Evolutionary conservation across 2,329 filamentous ascomycete species (phyloP), one percentile per base, ranked within the genome.

Genomic region (Xylaria sp.): DNA sequence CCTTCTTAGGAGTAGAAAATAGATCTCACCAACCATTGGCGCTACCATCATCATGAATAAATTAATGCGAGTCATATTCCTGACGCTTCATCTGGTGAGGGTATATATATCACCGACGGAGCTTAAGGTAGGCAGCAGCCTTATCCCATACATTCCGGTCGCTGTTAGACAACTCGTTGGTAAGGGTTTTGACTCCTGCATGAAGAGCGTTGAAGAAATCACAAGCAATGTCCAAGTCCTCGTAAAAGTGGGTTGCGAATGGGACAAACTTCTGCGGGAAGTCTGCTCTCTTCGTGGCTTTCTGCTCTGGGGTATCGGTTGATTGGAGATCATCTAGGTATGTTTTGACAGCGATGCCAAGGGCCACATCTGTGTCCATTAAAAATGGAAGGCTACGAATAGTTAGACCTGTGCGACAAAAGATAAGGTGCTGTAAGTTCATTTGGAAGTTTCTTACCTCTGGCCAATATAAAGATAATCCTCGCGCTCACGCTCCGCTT

Each of bases 341-440:
- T 9, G 91, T 93, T 80, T 94, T 93, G 50, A 94, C 89, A 0
- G 92, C 92, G 70, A 96, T 92, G 34, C 91, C 92, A 41, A 96
- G 86, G 13, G 89, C 91, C 57, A 93, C 91, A 76, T 94, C 91
- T 12, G 91, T 90, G 72, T 93, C 90, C 20, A 86, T 83, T 23
- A 88, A 81, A 78, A 94, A 92, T 9, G 92, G 92, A 3, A 94
- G 82, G 63, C 87, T 89, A 65, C 61, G 48, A 59, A 32, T 28
- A 52, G 56, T 74, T 73, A 79, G 61, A 57, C 12, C n/a, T 37
- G 18, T 48, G 23, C 37, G 41, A 34, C 52, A 57, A 37, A 28
- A 62, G 63, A 54, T 52, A 25, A 70, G 48, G 9, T 63, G 62
- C 51, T 23, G 12, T 10, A 32, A 18, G 13, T 51, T 46, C 2